Evolutionary conservation across 2,329 filamentous ascomycete genomes (phyloP).

Genomic region (Pestalotiopsis sp.): DNA sequence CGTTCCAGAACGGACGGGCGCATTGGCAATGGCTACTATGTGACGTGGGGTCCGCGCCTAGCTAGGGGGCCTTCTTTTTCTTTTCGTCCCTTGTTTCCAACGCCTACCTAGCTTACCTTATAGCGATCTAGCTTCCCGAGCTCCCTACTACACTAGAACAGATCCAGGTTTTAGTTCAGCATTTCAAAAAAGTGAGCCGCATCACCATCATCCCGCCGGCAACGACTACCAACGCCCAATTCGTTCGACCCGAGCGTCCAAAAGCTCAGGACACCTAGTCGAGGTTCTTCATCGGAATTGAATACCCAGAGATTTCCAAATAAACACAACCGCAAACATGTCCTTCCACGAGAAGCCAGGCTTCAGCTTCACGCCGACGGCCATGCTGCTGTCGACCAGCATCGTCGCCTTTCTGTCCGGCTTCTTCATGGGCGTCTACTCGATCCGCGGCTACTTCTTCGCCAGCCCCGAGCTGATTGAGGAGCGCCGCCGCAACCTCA

Average conservation of each 20-base stretch:
- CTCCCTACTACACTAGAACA: neutral
- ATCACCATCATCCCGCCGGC: neutral
- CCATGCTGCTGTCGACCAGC: slow-evolving; percentile 72
- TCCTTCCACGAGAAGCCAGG: slow-evolving; percentile 37
- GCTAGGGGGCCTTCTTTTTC: neutral
- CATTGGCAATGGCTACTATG: neutral
- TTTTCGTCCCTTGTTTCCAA: neutral
- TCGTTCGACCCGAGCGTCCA: neutral
- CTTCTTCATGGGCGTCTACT: slow-evolving; percentile 81
- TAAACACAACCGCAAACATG: slow-evolving; percentile 20
- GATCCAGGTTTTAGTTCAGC: neutral
- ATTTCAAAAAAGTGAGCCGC: neutral
- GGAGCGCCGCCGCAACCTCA: slow-evolving; percentile 57
- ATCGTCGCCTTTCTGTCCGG: slow-evolving; percentile 75
- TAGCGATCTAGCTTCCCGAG: neutral
- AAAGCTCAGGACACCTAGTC: neutral
- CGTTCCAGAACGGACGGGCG: neutral
- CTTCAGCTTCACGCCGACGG: slow-evolving; percentile 40
- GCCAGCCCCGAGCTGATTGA: slow-evolving; percentile 54
- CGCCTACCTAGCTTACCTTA: neutral
- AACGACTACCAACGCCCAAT: neutral
- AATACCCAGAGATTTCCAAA: neutral
- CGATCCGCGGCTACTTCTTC: slow-evolving; percentile 61
- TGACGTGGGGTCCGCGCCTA: neutral
- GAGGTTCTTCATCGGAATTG: neutral